These are phyloP conservation scores for Daphne laureola DNA, from an alignment of 441 rosid species.

Conservation along the genomic window DNA sequence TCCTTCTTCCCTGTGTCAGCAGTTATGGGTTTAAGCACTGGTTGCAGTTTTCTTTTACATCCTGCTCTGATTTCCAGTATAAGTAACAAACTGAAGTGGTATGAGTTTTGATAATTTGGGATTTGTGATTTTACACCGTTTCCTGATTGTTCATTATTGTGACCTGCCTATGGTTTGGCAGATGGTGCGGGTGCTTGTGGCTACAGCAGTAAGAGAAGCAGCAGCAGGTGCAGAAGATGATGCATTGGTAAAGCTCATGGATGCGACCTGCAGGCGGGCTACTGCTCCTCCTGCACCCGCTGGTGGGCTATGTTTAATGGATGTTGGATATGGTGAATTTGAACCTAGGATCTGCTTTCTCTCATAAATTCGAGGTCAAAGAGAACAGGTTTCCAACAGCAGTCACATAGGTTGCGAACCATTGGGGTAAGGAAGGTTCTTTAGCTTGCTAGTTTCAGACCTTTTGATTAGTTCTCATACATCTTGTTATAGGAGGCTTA, in stretches of 20 bases:
- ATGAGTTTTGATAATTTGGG: background rate
- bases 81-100: background rate
- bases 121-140: background rate
- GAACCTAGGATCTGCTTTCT: slow-evolving; percentile 44
- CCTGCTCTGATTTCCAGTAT: background rate
- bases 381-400: background rate
- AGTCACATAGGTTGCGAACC: background rate
- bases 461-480: no score
- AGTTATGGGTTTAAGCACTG: background rate
- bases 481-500: no score
- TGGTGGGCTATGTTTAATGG: slow-evolving; percentile 75
- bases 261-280: slow-evolving; percentile 84
- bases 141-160: slow-evolving; percentile 4
- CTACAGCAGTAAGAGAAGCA: slow-evolving; percentile 86
- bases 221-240: slow-evolving; percentile 74
- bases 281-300: slow-evolving; percentile 94
- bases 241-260: slow-evolving; percentile 59
- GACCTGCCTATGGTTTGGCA: slow-evolving; percentile 18
- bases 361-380: slow-evolving; percentile 13
- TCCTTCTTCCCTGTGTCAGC: slow-evolving; percentile 4
- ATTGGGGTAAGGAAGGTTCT: no score
- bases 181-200: slow-evolving; percentile 95
- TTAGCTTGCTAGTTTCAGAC: no score
- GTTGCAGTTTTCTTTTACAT: background rate
- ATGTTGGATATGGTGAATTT: slow-evolving; percentile 77